These are phyloP conservation scores for Amanita fuliginea DNA, from an alignment of 768 basidiomycete genomes.

Conservation along the genomic window DNA sequence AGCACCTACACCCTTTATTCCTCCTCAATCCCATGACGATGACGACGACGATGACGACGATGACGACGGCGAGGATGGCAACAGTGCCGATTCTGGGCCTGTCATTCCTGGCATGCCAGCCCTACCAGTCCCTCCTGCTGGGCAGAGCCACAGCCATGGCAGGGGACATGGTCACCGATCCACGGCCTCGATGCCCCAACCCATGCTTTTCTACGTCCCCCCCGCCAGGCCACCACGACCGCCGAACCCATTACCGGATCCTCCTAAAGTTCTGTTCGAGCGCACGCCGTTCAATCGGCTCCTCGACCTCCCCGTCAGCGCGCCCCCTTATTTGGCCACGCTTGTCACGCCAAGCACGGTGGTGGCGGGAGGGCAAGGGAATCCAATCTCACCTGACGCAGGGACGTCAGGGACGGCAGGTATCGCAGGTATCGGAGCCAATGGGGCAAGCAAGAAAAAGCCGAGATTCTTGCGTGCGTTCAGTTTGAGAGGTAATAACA, in stretches of 20 bases:
- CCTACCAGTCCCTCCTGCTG: slow-evolving; percentile 9
- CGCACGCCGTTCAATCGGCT: slow-evolving; percentile 45
- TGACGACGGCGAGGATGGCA: slow-evolving; percentile 5
- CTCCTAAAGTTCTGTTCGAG: slow-evolving; percentile 51
- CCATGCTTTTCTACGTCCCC: slow-evolving; percentile 18
- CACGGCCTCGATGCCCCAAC: slow-evolving; percentile 19
- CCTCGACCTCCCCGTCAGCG: slow-evolving; percentile 32
- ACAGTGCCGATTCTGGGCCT: slow-evolving; percentile 11
- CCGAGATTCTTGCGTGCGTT: slow-evolving; percentile 37
- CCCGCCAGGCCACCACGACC: slow-evolving; percentile 12
- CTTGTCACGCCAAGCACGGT: slow-evolving; percentile 17
- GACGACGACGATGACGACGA: slow-evolving; percentile 1
- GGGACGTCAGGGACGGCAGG: not conserved
- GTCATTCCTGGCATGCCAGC: slow-evolving; percentile 3
- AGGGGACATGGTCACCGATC: slow-evolving; percentile 7
- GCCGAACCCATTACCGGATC: slow-evolving; percentile 52
- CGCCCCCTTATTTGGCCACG: slow-evolving; percentile 5
- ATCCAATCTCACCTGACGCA: not conserved
- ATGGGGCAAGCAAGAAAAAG: slow-evolving; percentile 16
- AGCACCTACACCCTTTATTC: slow-evolving; percentile 19
- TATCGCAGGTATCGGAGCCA: slow-evolving; percentile 9
- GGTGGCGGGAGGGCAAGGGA: too few relatives aligned
- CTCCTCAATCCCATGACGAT: slow-evolving; percentile 2
- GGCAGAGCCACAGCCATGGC: not conserved
- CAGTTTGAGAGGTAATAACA: slow-evolving; percentile 16